Evolutionary conservation across 164 flowering plant genomes (phyloP), one percentile per base, ranked within the genome.

Genomic region (Kalanchoe fedtschenkoi): DNA sequence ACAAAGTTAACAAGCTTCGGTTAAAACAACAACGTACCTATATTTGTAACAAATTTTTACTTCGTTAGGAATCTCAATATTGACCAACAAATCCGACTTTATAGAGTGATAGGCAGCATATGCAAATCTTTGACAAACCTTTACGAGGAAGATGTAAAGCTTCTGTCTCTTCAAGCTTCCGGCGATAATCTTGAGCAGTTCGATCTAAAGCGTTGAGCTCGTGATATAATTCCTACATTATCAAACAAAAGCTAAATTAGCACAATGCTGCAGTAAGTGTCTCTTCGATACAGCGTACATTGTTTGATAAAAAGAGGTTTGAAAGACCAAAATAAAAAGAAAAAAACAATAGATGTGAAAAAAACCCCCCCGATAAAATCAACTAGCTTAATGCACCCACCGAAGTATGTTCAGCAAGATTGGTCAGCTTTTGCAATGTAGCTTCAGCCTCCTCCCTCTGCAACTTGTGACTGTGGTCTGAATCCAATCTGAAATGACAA

Each of bases 141-240:
- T 58, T 79, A 47, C 71, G 78, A 33, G 86, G 80, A 34, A 81
- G 83, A 72, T 83, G 63, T 61, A 77, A 73, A 22, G 81, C 67
- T 65, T 72, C 77, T 53, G 72, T 62, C 71, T 82, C 86, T 54
- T 75, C 78, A 30, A 80, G 59, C 76, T 78, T 84, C 65, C 70
- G 67, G 42, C 62, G 75, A 69, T 79, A 83, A 74, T 85, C 90
- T 71, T 81, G 90, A 39, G 78, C 81, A 70, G 80, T 81, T 71
- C 81, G 80, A 65, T 85, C 90, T 65, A 78, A 60, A 53, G 84
- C 81, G 67, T 83, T 71, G 38, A 74, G 60, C 70, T 85, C 90
- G 53, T 85, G 90, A 68, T 85, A 85, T 55, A 85, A 71, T 72
- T 85, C 90, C 90, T 85, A 71, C 70, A 58, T 34, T 34, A 15